Percentiles rank a stretch among this genome's conserved stretches.
Conservation (phyloP, 202 grass and related monocot species). For the Zoysia matrella region DNA sequence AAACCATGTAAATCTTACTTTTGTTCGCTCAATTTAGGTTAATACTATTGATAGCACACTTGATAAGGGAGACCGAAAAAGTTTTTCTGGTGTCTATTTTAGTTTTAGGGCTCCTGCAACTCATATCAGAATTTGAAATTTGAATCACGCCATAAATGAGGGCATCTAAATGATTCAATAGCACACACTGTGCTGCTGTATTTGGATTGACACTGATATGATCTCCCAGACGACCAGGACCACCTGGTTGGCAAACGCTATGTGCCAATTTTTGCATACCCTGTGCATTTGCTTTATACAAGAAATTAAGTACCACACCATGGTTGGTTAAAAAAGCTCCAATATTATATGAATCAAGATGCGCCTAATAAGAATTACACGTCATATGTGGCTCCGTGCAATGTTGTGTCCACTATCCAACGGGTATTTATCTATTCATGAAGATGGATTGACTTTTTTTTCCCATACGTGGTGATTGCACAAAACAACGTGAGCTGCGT, state of each 20-base stretch:
- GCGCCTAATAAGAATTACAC: neutral
- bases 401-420: slow-evolving; percentile 10
- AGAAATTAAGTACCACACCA: neutral
- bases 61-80: neutral
- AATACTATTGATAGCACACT: neutral
- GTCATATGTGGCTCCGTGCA: slow-evolving; percentile 8
- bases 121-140: neutral
- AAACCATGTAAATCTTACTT: neutral
- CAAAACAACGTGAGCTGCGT: neutral
- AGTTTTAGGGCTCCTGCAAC: neutral
- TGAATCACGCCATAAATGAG: slow-evolving; percentile 8
- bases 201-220: neutral
- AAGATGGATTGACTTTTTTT: slow-evolving; percentile 29
- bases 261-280: neutral
- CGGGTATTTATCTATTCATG: slow-evolving; percentile 8
- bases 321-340: neutral
- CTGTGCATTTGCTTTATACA: neutral
- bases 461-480: neutral
- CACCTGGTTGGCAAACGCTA: slow-evolving; percentile 7
- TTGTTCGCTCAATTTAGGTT: neutral
- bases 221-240: slow-evolving; percentile 1
- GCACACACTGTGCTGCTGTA: neutral
- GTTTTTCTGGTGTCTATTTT: neutral
- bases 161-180: neutral
- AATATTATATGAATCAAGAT: neutral